Conservation (phyloP, 2,329 filamentous ascomycete species). For the Aspergillus caelatus region DNA sequence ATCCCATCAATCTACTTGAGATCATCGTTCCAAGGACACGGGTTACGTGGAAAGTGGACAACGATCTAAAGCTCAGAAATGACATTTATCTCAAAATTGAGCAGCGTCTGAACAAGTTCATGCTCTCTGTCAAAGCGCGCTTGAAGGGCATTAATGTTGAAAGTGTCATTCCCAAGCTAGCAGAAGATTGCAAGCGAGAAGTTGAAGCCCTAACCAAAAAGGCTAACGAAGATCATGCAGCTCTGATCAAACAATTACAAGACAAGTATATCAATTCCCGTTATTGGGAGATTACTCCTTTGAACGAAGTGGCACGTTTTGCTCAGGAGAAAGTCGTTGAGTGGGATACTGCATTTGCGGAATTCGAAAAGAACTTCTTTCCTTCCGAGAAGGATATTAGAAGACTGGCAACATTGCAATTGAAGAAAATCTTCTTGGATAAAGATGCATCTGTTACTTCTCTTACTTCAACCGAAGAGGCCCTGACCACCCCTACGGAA, state of each 20-base stretch:
- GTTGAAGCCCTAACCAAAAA: constrained; percentile 77
- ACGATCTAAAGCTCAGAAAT: constrained; percentile 90
- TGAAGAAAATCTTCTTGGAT: constrained; percentile 94
- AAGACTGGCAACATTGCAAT: constrained; percentile 84
- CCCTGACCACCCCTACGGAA: constrained; percentile 51
- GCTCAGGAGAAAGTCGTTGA: constrained; percentile 91
- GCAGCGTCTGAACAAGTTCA: constrained; percentile 81
- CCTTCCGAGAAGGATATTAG: constrained; percentile 95
- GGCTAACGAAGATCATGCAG: constrained; percentile 79
- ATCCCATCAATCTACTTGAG: constrained; percentile 88
- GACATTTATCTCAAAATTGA: constrained; percentile 82
- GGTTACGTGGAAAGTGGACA: constrained; percentile 97
- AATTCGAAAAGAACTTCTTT: constrained; percentile 91
- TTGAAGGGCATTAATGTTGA: constrained; percentile 89
- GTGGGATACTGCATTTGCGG: constrained; percentile 87
- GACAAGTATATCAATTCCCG: constrained; percentile 90
- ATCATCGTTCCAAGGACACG: constrained; percentile 87
- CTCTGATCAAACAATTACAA: constrained; percentile 76
- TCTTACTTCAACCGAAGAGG: constrained; percentile 69
- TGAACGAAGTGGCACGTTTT: constrained; percentile 84
- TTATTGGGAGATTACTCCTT: constrained; percentile 94
- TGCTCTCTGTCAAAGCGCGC: constrained; percentile 79
- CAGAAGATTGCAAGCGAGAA: constrained; percentile 77
- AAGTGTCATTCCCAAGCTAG: constrained; percentile 84
- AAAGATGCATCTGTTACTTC: constrained; percentile 78